Conservation (phyloP, 1,284 basidiomycete genomes). For the Cutaneotrichosporon sp. region DNA sequence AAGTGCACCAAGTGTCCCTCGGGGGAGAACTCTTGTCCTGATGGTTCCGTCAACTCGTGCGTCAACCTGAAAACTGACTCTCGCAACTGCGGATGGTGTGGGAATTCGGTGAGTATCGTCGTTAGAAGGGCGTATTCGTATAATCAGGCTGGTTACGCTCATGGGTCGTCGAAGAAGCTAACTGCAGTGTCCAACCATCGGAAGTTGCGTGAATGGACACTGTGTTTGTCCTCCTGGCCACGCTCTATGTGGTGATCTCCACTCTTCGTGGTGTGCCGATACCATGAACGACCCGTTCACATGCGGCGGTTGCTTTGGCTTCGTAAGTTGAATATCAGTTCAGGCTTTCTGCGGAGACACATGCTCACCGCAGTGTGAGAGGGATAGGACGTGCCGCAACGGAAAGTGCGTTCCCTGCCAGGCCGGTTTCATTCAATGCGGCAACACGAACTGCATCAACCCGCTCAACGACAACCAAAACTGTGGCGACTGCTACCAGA, state of each 20-base stretch:
- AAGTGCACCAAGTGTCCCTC: not conserved
- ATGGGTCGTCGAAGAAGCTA: not conserved
- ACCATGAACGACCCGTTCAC: not conserved
- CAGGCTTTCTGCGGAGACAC: too few relatives aligned
- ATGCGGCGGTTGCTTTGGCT: not conserved
- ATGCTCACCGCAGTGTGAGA: not conserved
- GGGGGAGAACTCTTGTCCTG: not conserved
- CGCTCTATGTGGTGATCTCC: not conserved
- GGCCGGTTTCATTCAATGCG: not conserved
- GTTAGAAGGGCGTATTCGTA: too few relatives aligned
- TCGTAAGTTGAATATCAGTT: not conserved
- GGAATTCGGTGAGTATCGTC: not conserved
- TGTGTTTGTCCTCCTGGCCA: not conserved
- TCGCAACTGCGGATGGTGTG: not conserved
- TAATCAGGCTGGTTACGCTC: not conserved
- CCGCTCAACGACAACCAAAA: not conserved
- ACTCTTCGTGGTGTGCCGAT: not conserved
- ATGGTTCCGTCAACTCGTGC: not conserved
- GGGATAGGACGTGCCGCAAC: not conserved
- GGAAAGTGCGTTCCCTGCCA: not conserved
- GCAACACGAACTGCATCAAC: not conserved
- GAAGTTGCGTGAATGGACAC: not conserved
- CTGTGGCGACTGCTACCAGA: not conserved
- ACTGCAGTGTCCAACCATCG: not conserved
- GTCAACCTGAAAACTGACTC: not conserved